Percentiles rank a stretch among this genome's conserved stretches.
Evolutionary conservation across 169 alveolate species (phyloP).

Genomic region (Haemoproteus tartakovskyi): DNA sequence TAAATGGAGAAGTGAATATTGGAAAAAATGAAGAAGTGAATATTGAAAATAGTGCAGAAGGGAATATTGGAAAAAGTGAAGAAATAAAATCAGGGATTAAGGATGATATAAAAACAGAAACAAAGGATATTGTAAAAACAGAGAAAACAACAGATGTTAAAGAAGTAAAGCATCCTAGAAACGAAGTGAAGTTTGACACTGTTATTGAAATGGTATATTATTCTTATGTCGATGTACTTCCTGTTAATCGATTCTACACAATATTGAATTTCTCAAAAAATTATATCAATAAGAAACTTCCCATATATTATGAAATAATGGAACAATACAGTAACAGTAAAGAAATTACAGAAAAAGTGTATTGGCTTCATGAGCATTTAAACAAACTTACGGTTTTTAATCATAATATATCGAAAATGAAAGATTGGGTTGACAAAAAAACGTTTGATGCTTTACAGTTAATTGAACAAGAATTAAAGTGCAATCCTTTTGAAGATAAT

Average conservation of each 20-base stretch:
- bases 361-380: slow-evolving; percentile 28
- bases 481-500: slow-evolving; percentile 57
- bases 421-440: slow-evolving; percentile 57
- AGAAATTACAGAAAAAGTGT: slow-evolving; percentile 39
- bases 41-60: no score
- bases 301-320: slow-evolving; percentile 52
- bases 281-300: slow-evolving; percentile 29
- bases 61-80: no score
- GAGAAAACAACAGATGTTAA: no score
- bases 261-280: slow-evolving; percentile 42
- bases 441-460: slow-evolving; percentile 50
- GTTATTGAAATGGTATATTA: slow-evolving; percentile 47
- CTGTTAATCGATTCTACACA: slow-evolving; percentile 52
- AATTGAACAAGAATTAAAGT: slow-evolving; percentile 63
- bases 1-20: no score
- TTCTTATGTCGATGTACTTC: slow-evolving; percentile 7
- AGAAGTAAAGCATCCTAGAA: not conserved
- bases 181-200: slow-evolving; percentile 35
- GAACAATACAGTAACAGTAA: slow-evolving; percentile 20
- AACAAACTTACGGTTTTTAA: slow-evolving; percentile 41
- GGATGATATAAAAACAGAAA: no score
- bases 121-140: no score
- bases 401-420: slow-evolving; percentile 49
- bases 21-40: no score
- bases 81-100: no score